Evolutionary conservation across 192 early-diverging fungal genomes (phyloP).

Genomic region (Podila clonocystis): DNA sequence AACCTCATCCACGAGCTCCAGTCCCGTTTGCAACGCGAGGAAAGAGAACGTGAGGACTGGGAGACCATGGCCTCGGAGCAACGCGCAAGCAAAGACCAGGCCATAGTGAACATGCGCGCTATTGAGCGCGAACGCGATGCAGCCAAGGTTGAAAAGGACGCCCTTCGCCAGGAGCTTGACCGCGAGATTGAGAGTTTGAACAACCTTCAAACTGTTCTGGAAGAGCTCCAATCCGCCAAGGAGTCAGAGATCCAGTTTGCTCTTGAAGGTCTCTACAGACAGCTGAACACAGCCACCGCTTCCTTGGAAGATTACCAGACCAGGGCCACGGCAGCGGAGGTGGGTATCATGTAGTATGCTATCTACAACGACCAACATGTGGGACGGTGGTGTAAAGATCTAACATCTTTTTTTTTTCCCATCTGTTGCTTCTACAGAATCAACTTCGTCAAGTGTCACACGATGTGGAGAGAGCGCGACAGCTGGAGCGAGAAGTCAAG

Average conservation of each 20-base stretch:
- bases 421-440: conserved; percentile 36
- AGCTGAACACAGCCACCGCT: conserved; percentile 49
- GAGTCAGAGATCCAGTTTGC: conserved; percentile 67
- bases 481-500: conserved; percentile 70
- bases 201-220: conserved; percentile 89
- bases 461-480: conserved; percentile 60
- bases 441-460: conserved; percentile 64
- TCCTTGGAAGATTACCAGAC: conserved; percentile 65
- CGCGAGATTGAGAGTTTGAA: conserved; percentile 66
- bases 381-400: conserved; percentile 13
- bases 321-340: conserved; percentile 69
- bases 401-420: conserved; percentile 24
- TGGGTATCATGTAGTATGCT: conserved; percentile 14
- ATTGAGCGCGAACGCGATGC: conserved; percentile 61
- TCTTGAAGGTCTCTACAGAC: conserved; percentile 63
- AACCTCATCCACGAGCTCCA: conserved; percentile 61
- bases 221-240: conserved; percentile 86
- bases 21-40: conserved; percentile 63
- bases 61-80: conserved; percentile 68
- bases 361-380: conserved; percentile 4
- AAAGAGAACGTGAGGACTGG: conserved; percentile 71
- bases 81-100: conserved; percentile 61
- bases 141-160: conserved; percentile 56
- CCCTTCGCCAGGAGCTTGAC: conserved; percentile 59
- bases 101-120: conserved; percentile 59